phyloP scores from a whole-genome alignment of 2,329 filamentous ascomycete genomes.

The Ophiocordyceps robertsii region DNA sequence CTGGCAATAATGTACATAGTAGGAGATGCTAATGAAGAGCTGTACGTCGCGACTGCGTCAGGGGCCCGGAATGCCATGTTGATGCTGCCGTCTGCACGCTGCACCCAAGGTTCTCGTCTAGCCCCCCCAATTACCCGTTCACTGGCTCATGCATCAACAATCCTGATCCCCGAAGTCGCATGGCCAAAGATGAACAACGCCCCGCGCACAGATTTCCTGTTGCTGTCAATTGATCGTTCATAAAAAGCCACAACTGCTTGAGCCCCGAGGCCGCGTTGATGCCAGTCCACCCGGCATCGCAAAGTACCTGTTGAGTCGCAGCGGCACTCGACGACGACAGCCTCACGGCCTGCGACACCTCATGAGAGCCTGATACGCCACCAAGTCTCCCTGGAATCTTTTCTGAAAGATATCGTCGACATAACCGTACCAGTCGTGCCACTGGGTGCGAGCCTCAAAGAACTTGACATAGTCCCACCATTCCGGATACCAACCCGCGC shows the following conservation, averaged over 20 bases:
- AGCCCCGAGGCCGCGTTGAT: too few relatives aligned
- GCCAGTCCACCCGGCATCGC: background rate
- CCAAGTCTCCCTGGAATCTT: conserved; percentile 12
- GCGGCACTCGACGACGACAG: background rate
- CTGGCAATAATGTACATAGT: background rate
- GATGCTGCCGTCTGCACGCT: too few relatives aligned
- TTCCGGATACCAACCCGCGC: conserved; percentile 16
- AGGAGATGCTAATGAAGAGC: background rate
- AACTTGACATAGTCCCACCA: conserved; percentile 23
- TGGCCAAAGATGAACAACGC: too few relatives aligned
- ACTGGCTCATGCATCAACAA: too few relatives aligned
- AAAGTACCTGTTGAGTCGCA: background rate
- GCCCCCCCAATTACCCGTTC: too few relatives aligned
- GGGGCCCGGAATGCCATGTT: too few relatives aligned
- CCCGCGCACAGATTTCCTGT: too few relatives aligned
- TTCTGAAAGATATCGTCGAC: conserved; percentile 13
- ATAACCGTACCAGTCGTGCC: conserved; percentile 17
- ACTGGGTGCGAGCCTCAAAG: conserved; percentile 15
- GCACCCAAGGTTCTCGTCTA: too few relatives aligned
- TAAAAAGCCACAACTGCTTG: too few relatives aligned
- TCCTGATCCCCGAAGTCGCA: too few relatives aligned
- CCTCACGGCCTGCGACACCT: conserved; percentile 11
- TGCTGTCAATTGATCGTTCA: too few relatives aligned
- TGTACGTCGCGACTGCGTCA: too few relatives aligned
- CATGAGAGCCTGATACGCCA: conserved; percentile 16